Base-by-base conservation (phyloP, 148 eudicot genomes). In the Cornus suecica region DNA sequence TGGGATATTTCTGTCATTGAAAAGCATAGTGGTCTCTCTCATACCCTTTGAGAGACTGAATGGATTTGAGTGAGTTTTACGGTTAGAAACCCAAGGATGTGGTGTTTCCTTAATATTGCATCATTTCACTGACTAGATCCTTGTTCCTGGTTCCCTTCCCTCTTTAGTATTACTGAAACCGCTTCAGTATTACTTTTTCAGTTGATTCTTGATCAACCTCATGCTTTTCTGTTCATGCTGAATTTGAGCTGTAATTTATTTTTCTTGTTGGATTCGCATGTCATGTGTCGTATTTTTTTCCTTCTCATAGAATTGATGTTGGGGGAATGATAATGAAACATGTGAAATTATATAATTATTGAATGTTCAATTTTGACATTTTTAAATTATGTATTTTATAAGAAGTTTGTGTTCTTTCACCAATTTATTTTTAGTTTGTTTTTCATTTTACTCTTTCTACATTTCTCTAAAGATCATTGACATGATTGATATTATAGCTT, bases 401-500 rank as follows among this genome's bases (percentile, higher is more conserved):
- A 14, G 1, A 13, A 45, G 9, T 32, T 32, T 45, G 52, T 70
- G 27, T 56, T 51, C 14, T 27, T 52, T 45, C 61, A 48, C 27
- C 25, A 48, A 15, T 70, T 64, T 54, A 42, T 20, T n/a, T 66
- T 26, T 20, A 45, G 32, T 42, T 20, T 37, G 34, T 45, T 22
- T 51, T 28, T 29, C 24, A 15, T 31, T 37, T 42, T 18, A 68
- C 60, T 45, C 28, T 54, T 26, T 22, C 48, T 26, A 64, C 32
- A 52, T 3, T 28, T 65, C 25, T 74, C 34, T 65, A 18, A 29
- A 63, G 29, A 16, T 70, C 23, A 4, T 28, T 60, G 51, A 11
- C 58, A 66, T 61, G 52, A 45, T 9, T 70, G 70, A 73, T 69
- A 60, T 67, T 80, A 51, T 82, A 92, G 94, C 71, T 92, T 77